A percentile compares a stretch with the other conserved stretches of the same genome.
Evolutionary conservation across 208 protist species (phyloP).

Genomic region (Angomonas ambiguus): DNA sequence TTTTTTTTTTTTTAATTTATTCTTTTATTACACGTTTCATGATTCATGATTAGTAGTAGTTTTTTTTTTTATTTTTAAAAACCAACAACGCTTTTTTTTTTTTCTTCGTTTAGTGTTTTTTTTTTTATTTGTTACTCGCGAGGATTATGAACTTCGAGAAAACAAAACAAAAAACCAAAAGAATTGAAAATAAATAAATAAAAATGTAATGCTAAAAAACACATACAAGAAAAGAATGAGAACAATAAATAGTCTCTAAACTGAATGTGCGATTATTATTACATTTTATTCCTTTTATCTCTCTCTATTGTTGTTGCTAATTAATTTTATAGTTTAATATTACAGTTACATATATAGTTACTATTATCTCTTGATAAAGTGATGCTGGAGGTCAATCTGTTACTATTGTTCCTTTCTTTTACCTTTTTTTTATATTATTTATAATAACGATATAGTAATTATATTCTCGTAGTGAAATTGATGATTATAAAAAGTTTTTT

Average conservation of each 20-base stretch:
- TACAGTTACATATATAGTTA: background rate
- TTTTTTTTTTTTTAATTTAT: constrained; percentile 2
- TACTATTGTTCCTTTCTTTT: constrained; percentile 7
- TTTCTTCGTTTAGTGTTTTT: background rate
- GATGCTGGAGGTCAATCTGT: no score
- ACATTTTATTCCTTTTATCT: constrained; percentile 3
- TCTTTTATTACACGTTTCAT: background rate
- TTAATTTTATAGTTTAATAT: background rate
- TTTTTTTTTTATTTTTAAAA: no score
- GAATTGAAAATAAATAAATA: constrained; percentile 7
- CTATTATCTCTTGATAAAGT: no score
- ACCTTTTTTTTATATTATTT: background rate
- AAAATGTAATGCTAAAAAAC: background rate
- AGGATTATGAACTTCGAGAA: background rate
- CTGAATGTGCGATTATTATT: background rate
- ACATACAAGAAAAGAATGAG: background rate
- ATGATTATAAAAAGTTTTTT: no score
- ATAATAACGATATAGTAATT: no score
- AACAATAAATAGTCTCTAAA: background rate
- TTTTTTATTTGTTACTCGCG: background rate
- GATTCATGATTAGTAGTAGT: no score
- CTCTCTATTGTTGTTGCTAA: background rate
- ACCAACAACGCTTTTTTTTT: no score
- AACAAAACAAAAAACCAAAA: constrained; percentile 11
- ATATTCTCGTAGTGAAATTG: no score